phyloP scores from a whole-genome alignment of 2,329 filamentous ascomycete genomes.

The Paraconiothyrium sp. region DNA sequence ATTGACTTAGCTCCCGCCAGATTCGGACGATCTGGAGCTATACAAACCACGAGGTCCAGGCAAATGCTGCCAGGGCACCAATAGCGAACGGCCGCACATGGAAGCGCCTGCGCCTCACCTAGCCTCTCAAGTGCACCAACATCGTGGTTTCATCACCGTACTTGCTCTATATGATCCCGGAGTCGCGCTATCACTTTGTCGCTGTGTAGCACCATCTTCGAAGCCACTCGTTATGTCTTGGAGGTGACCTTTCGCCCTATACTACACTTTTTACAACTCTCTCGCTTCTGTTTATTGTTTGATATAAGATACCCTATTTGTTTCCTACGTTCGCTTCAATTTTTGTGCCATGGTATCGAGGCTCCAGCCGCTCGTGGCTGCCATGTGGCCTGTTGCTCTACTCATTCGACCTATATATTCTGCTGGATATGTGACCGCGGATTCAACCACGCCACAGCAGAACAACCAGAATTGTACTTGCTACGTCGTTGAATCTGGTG shows the following conservation, averaged over 20 bases:
- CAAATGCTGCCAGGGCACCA: slow-evolving; percentile 9
- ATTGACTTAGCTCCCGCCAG: slow-evolving; percentile 12
- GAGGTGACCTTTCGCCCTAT: slow-evolving; percentile 1
- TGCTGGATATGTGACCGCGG: slow-evolving; percentile 41
- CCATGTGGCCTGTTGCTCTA: slow-evolving; percentile 38
- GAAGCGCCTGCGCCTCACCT: slow-evolving; percentile 18
- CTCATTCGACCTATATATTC: slow-evolving; percentile 32
- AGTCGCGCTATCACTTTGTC: neutral
- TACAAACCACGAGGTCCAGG: neutral
- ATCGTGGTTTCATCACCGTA: slow-evolving; percentile 3
- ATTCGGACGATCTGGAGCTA: slow-evolving; percentile 13
- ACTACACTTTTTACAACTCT: neutral
- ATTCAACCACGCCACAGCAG: slow-evolving; percentile 42
- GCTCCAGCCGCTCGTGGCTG: slow-evolving; percentile 29
- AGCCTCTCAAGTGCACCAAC: slow-evolving; percentile 2
- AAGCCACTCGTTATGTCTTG: slow-evolving; percentile 8
- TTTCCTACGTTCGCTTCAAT: neutral
- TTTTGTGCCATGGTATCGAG: slow-evolving; percentile 11
- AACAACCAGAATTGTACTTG: slow-evolving; percentile 55
- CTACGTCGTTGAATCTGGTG: slow-evolving; percentile 57
- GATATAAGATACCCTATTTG: slow-evolving; percentile 6
- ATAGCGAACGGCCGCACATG: slow-evolving; percentile 13
- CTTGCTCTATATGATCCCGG: slow-evolving; percentile 14
- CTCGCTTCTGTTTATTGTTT: slow-evolving; percentile 10
- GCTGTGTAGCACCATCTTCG: neutral